These are phyloP conservation scores for Venturia asperata DNA, from an alignment of 2,329 filamentous ascomycete species.

Conservation along the genomic window DNA sequence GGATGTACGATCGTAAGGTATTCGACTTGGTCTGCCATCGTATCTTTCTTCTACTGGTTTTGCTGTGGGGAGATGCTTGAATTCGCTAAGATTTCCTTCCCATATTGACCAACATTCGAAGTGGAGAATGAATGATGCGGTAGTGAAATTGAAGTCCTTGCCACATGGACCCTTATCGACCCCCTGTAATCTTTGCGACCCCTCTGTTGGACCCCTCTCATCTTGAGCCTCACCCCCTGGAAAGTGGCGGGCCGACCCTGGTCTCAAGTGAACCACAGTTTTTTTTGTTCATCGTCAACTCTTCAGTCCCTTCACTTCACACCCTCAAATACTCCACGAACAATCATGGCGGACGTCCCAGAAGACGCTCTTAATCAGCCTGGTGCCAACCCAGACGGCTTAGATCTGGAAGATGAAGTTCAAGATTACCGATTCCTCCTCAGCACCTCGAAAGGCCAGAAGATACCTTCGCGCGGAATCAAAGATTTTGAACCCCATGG, in stretches of 20 bases:
- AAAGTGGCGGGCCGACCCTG: background rate
- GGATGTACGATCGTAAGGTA: background rate
- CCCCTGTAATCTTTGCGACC: background rate
- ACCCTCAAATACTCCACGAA: background rate
- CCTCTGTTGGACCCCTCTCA: no score
- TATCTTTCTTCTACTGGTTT: background rate
- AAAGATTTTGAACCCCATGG: conserved; percentile 97
- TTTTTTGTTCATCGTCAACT: background rate
- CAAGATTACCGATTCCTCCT: conserved; percentile 76
- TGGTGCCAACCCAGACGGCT: conserved; percentile 32
- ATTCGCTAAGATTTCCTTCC: no score
- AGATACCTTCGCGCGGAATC: conserved; percentile 80
- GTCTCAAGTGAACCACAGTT: background rate
- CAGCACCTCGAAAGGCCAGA: conserved; percentile 32
- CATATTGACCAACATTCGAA: no score
- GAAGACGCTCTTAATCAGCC: conserved; percentile 29
- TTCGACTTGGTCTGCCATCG: background rate
- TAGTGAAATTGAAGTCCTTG: background rate
- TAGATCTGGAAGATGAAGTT: conserved; percentile 69
- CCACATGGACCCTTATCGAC: background rate
- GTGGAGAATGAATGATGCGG: no score
- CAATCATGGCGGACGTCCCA: conserved; percentile 32
- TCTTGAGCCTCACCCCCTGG: background rate
- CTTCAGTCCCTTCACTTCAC: background rate
- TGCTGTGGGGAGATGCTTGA: background rate